Base-by-base conservation (phyloP, 225 moss, liverwort and hornwort species). In the Asterella californica region DNA sequence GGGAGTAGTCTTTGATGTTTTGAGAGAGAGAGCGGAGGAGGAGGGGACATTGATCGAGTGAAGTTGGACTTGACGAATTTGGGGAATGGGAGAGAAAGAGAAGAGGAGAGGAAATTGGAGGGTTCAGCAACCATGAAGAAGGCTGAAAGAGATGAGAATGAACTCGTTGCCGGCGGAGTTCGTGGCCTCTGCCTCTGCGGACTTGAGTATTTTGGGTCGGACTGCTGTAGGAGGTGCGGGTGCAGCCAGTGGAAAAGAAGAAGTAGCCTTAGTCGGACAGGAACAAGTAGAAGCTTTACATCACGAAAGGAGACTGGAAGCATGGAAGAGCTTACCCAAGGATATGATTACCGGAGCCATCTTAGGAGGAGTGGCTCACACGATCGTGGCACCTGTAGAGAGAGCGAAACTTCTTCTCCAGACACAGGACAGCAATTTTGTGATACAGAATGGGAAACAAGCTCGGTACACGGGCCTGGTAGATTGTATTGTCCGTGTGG, bases 381-480 rank as follows among this genome's bases (percentile, higher is more conserved):
- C 94, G 24, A 77, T 94, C 50, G 96, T 96, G 84, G 96, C 96
- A 10, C 96, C 96, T 7, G 92, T 96, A 77, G 96, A 96, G 87
- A 77, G 96, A 72, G 96, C 96, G 86, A 96, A 96, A 81, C 91
- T 96, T 4, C 88, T 96, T 34, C 59, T 96, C 73, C 96, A 96
- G 82, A 96, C 96, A 22, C 96, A 96, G 82, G 96, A 96, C 91
- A 94, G 89, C 90, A 96, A 91, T 80, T 88, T 93, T 88, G 83
- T 94, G 34, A 88, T 96, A 65, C 92, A 84, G 89, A 91, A 91
- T 36, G 96, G 96, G 19, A 88, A 84, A 65, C 90, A 94, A 83
- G 37, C 46, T 48, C 92, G 94, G 24, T 96, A 96, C 89, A 94
- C 94, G 83, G 96, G 96, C 76, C 83, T 96, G 47, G 52, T 92